Evolutionary conservation across 768 basidiomycete species (phyloP), one percentile per base, ranked within the genome.

Genomic region (Podaxis pistillaris): DNA sequence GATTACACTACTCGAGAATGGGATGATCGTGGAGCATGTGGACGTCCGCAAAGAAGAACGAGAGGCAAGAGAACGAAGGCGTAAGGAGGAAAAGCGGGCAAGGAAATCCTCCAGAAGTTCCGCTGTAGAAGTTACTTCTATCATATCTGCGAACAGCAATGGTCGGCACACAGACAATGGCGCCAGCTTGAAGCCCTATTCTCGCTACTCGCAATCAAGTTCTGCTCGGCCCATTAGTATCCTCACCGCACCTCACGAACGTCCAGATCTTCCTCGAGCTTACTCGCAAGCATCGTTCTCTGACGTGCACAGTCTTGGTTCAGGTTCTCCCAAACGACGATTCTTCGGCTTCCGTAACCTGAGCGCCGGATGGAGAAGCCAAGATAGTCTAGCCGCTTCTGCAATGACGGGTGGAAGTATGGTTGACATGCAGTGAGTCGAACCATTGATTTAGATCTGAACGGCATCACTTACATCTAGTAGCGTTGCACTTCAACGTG

Each of bases 381-480:
- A 89, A 68, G 90, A 92, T 62, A 93, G 91, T 71, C 76, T 94
- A 41, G 89, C 91, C 1, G 82, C 84, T n/a, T 91, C 91, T 30
- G 90, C 89, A 7, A 82, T 89, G 71, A 89, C 89, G 2, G 61
- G 55, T n/a, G 93, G 93, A 58, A 94, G 93, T 68, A 93, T 94
- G 91, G 76, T 94, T 66, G 90, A 94, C 72, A 94, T 94, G 93
- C 93, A 94, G 92, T 94, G 76, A 65, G 91, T 87, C 1, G 40
- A 55, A 53, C 26, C 58, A 57, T 56, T 65, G 17, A 49, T 56
- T 28, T 24, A 13, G 51, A 26, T 33, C 49, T 24, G 56, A 49
- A 26, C 28, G 56, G 63, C 24, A 50, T 56, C n/a, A 56, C 60
- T n/a, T 61, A 63, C 63, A 33, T 40, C 51, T 64, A 53, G 9